Percentiles rank a stretch among this genome's conserved stretches.
phyloP scores from a whole-genome alignment of 1,284 basidiomycete genomes.

The Ceratobasidium sp. region DNA sequence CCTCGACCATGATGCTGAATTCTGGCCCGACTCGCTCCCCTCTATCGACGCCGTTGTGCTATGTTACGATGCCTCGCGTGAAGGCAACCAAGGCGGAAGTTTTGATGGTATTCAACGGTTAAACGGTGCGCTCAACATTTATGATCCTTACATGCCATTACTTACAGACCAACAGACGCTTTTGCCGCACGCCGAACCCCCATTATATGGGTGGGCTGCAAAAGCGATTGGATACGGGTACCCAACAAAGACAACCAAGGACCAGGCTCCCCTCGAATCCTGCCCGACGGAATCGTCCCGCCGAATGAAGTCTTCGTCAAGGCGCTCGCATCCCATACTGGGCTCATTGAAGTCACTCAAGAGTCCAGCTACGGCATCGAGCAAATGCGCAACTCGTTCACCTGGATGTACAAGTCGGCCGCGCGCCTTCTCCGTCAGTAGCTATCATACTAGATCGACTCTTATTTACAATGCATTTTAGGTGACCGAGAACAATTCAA shows the following conservation, averaged over 20 bases:
- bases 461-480: constrained; percentile 43
- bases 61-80: constrained; percentile 77
- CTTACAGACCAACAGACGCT: constrained; percentile 61
- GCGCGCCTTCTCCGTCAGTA: constrained; percentile 65
- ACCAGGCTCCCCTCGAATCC: constrained; percentile 21
- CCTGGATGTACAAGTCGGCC: constrained; percentile 74
- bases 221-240: constrained; percentile 66
- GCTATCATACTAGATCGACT: constrained; percentile 44
- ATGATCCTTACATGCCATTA: too few relatives aligned
- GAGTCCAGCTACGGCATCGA: constrained; percentile 67
- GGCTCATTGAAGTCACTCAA: constrained; percentile 74
- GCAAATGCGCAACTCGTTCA: constrained; percentile 76
- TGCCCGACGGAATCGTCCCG: constrained; percentile 67
- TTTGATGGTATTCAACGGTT: constrained; percentile 54
- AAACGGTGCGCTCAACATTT: constrained; percentile 3
- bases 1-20: constrained; percentile 48
- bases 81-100: constrained; percentile 71
- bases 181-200: constrained; percentile 71
- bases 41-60: constrained; percentile 76
- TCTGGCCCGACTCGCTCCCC: constrained; percentile 66
- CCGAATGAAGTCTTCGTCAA: constrained; percentile 67
- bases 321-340: constrained; percentile 70
- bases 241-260: neutral
- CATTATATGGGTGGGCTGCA: constrained; percentile 78
- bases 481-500: constrained; percentile 57